These are phyloP conservation scores for Alternaria panax DNA, from an alignment of 2,329 filamentous ascomycete genomes.

Conservation along the genomic window DNA sequence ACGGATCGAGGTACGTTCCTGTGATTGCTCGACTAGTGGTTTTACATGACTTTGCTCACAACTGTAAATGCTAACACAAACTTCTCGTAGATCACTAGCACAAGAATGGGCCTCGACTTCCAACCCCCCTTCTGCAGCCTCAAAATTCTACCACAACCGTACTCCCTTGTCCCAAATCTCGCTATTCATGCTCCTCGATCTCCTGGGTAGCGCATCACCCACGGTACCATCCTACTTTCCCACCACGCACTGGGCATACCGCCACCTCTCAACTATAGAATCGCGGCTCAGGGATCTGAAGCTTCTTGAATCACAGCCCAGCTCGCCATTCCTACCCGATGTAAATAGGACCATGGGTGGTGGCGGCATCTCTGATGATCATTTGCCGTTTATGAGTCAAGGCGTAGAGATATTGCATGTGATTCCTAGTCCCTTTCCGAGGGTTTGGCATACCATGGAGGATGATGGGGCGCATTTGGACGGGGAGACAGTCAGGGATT, in stretches of 20 bases:
- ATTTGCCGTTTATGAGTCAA: conserved; percentile 85
- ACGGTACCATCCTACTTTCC: conserved; percentile 84
- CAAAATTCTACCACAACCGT: conserved; percentile 64
- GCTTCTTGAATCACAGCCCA: conserved; percentile 68
- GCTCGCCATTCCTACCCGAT: conserved; percentile 59
- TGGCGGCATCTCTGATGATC: conserved; percentile 79
- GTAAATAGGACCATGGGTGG: conserved; percentile 33
- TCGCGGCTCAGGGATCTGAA: conserved; percentile 71
- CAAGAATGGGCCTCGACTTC: conserved; percentile 77
- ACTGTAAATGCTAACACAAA: not conserved
- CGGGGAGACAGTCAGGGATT: conserved; percentile 80
- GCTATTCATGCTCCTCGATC: conserved; percentile 89
- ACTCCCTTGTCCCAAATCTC: conserved; percentile 80
- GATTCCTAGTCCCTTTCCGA: conserved; percentile 83
- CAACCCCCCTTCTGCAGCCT: conserved; percentile 70
- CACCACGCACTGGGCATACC: conserved; percentile 93
- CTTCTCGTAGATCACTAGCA: conserved; percentile 67
- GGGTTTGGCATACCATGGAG: conserved; percentile 83
- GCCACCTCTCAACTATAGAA: conserved; percentile 76
- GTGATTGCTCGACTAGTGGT: not conserved
- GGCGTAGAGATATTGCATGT: conserved; percentile 90
- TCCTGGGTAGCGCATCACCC: conserved; percentile 76
- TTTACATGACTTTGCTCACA: not conserved
- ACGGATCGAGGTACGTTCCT: conserved; percentile 74
- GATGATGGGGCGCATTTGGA: conserved; percentile 90